These are phyloP conservation scores for Penicillium griseofulvum DNA, from an alignment of 2,329 filamentous ascomycete species.

Conservation along the genomic window DNA sequence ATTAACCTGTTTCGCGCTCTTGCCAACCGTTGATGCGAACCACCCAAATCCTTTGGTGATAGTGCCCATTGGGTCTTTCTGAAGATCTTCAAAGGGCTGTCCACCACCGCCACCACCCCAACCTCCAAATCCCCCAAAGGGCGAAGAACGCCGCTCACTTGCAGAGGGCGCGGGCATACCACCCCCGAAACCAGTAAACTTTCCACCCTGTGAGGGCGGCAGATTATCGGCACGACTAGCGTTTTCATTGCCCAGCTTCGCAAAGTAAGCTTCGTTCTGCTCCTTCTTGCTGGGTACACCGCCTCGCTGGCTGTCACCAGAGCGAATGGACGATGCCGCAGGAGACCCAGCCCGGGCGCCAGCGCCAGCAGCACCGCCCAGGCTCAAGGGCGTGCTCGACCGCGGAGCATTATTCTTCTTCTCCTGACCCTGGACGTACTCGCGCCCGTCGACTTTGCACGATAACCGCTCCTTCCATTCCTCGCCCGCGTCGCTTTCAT, in stretches of 20 bases:
- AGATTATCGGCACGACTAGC: slow-evolving; percentile 69
- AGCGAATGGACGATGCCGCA: slow-evolving; percentile 22
- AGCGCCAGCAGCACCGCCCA: slow-evolving; percentile 4
- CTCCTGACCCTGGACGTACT: slow-evolving; percentile 75
- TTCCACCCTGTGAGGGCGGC: slow-evolving; percentile 86
- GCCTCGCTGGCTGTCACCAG: slow-evolving; percentile 24
- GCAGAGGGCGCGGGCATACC: slow-evolving; percentile 57
- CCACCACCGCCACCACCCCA: slow-evolving; percentile 33
- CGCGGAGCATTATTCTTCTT: slow-evolving; percentile 42
- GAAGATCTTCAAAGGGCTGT: slow-evolving; percentile 79
- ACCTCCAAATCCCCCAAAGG: slow-evolving; percentile 23
- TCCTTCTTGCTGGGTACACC: slow-evolving; percentile 54
- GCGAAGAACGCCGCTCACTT: slow-evolving; percentile 20
- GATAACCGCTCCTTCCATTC: slow-evolving; percentile 91
- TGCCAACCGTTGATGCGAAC: slow-evolving; percentile 83
- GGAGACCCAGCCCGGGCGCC: slow-evolving; percentile 21
- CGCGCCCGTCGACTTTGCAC: slow-evolving; percentile 81
- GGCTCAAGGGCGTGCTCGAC: slow-evolving; percentile 28
- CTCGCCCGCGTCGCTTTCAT: slow-evolving; percentile 84
- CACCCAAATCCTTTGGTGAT: slow-evolving; percentile 92
- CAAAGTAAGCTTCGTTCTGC: slow-evolving; percentile 85
- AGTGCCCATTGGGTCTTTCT: slow-evolving; percentile 84
- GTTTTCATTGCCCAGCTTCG: slow-evolving; percentile 78
- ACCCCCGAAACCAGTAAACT: slow-evolving; percentile 88
- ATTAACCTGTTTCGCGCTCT: slow-evolving; percentile 88